Conservation (phyloP, 768 basidiomycete species). For the Dentipellis fragilis region DNA sequence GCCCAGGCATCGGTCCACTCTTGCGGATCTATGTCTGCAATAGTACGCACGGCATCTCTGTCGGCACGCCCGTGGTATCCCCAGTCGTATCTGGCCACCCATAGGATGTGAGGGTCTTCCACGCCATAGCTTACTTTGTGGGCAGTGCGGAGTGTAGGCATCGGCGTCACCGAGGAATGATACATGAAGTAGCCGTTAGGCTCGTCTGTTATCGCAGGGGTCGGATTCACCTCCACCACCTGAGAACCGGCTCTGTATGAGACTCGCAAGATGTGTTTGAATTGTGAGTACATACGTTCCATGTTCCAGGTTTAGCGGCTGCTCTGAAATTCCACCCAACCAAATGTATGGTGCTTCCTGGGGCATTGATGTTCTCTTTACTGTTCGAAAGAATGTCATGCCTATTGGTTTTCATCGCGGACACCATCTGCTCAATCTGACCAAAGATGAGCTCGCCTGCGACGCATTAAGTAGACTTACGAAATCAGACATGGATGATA, state of each 20-base stretch:
- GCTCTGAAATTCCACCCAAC: slow-evolving; percentile 10
- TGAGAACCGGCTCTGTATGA: background rate
- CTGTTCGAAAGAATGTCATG: background rate
- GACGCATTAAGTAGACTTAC: background rate
- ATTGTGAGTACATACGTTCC: slow-evolving; percentile 5
- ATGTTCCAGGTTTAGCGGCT: slow-evolving; percentile 9
- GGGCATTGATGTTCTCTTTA: background rate
- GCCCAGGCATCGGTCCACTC: slow-evolving; percentile 10
- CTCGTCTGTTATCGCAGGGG: background rate
- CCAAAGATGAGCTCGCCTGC: slow-evolving; percentile 13
- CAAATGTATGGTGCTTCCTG: background rate
- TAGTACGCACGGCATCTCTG: slow-evolving; percentile 9
- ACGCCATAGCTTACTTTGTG: background rate
- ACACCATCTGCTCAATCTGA: slow-evolving; percentile 6
- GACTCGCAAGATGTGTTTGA: background rate
- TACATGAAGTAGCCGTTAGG: slow-evolving; percentile 10
- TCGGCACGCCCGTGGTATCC: slow-evolving; percentile 1
- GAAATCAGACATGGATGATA: background rate
- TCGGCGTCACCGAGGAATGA: slow-evolving; percentile 7
- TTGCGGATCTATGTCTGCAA: slow-evolving; percentile 11
- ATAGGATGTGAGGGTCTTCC: slow-evolving; percentile 7
- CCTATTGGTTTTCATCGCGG: slow-evolving; percentile 9
- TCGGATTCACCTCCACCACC: slow-evolving; percentile 9
- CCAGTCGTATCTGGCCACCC: slow-evolving; percentile 10
- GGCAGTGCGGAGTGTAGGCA: slow-evolving; percentile 2